Conservation (phyloP, 108 stramenopile genomes). For the Licmophora abbreviata region DNA sequence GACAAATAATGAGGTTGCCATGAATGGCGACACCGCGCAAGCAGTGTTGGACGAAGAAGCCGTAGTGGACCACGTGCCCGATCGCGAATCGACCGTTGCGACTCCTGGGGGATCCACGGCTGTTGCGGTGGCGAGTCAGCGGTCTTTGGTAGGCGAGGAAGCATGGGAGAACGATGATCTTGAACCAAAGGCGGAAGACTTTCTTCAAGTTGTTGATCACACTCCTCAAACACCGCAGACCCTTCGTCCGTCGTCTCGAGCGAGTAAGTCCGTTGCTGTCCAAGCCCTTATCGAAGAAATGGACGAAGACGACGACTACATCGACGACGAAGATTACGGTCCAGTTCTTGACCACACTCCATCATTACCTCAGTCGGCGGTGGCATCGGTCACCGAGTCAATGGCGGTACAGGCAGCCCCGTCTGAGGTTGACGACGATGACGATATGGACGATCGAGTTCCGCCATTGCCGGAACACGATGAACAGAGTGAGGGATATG, state of each 20-base stretch:
- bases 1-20: too few species aligned
- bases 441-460: not conserved
- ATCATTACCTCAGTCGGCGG: not conserved
- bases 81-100: too few species aligned
- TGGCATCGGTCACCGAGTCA: slow-evolving; percentile 1
- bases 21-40: not conserved
- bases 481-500: slow-evolving; percentile 5
- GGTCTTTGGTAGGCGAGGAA: not conserved
- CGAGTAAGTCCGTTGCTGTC: not conserved
- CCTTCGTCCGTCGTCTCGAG: not conserved
- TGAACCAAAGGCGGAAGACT: slow-evolving; percentile 3
- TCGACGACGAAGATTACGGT: not conserved
- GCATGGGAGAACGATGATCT: not conserved
- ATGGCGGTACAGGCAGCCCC: not conserved
- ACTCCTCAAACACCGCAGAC: not conserved
- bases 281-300: not conserved
- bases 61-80: slow-evolving; percentile 4
- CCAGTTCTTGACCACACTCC: not conserved
- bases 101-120: not conserved
- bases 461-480: not conserved
- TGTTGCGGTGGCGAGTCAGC: not conserved
- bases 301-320: not conserved
- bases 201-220: slow-evolving; percentile 2
- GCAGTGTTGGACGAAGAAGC: not conserved
- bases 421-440: not conserved